Evolutionary conservation across 2,329 filamentous ascomycete species (phyloP), one percentile per base, ranked within the genome.

Genomic region (Monosporascus sp.): DNA sequence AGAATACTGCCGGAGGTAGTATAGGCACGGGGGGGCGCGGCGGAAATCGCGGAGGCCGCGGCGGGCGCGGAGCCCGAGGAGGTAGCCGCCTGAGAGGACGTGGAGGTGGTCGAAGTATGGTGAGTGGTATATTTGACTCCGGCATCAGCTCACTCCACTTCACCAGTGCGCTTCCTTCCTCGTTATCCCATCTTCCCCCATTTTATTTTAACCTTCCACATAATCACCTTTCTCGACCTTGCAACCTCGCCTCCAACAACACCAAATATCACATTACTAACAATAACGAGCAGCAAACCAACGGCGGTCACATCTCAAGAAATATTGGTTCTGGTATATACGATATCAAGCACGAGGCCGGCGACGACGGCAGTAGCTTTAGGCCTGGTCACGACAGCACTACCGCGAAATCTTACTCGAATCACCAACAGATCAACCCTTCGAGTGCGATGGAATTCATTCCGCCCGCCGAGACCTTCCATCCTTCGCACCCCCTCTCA

Each of bases 1-100:
- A 50, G 55, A 58, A 11, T 55, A 65, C 51, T 53, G 22, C 37
- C 50, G 22, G 48, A 69, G 64, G 64, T 66, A 63, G 59, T 67
- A 58, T 54, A 49, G 7, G 48, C 40, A 24, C 54, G 20, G 60
- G 50, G 49, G 53, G 52, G 58, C 58, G 7, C 54, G 52, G 56
- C 37, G 37, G 43, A 40, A 41, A 7, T 40, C 58, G 54, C 24
- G 52, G 52, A 43, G 55, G 55, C 19, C 59, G 56, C 19, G 41
- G 50, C 14, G 51, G 45, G 24, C 60, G 62, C 27, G 57, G 59
- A 11, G 40, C 52, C 38, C 58, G 62, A 55, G 58, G 26, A 20
- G 49, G 57, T 5, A 54, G 49, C n/a, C 27, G 20, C 17, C 60
- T 65, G 48, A 63, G 64, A 60, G 8, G 14, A 20, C 35, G 38